phyloP scores from a whole-genome alignment of 768 basidiomycete species.

The Serendipita sp. region DNA sequence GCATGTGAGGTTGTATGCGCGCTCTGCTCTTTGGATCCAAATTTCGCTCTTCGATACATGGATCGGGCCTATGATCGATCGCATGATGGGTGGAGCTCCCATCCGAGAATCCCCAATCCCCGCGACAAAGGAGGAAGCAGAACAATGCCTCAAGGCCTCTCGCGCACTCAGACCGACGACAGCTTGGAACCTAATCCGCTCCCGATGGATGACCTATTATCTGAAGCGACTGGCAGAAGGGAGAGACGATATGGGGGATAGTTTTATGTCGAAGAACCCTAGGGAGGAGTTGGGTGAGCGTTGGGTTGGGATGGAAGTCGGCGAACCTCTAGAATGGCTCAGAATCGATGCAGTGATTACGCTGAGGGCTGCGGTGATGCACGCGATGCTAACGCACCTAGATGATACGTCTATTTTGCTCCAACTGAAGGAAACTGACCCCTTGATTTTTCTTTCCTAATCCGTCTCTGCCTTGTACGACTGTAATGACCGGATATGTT shows the following conservation, averaged over 20 bases:
- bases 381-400: not conserved
- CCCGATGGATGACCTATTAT: not conserved
- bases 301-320: not conserved
- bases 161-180: not conserved
- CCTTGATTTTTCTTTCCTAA: not conserved
- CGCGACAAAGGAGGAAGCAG: not conserved
- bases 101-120: constrained; percentile 12
- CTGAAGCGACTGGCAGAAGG: not conserved
- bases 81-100: constrained; percentile 6
- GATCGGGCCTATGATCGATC: constrained; percentile 14
- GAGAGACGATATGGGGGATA: not conserved
- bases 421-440: not conserved
- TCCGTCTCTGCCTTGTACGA: too few relatives aligned
- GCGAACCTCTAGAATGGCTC: not conserved
- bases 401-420: not conserved
- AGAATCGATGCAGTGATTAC: not conserved
- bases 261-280: not conserved
- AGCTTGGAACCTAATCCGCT: not conserved
- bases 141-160: not conserved
- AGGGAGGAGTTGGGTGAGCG: not conserved
- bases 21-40: constrained; percentile 13
- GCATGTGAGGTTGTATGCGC: constrained; percentile 7
- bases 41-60: constrained; percentile 15
- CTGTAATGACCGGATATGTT: too few relatives aligned
- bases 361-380: not conserved